Conservation (phyloP, 768 basidiomycete genomes). For the Xanthoconium purpureum region DNA sequence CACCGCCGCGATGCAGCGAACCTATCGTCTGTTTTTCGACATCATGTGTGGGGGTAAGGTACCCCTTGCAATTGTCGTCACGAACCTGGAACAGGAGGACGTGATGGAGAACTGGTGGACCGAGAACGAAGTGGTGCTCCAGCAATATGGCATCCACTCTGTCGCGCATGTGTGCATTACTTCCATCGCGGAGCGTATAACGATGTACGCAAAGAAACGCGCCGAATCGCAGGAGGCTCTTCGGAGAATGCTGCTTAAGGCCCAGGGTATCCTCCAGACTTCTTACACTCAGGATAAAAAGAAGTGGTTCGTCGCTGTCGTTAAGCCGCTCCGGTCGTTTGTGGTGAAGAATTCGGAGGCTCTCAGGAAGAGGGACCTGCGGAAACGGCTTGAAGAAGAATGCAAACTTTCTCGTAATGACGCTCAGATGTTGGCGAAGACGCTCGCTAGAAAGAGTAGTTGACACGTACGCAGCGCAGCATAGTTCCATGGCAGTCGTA, state of each 20-base stretch:
- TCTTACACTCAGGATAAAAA: too few species aligned
- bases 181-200: not conserved
- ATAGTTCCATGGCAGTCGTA: too few species aligned
- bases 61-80: slow-evolving; percentile 11
- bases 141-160: not conserved
- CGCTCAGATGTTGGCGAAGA: too few species aligned
- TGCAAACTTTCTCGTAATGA: too few species aligned
- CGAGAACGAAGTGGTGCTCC: not conserved
- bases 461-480: too few species aligned
- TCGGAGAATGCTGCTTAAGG: not conserved
- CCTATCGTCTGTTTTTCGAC: slow-evolving; percentile 9
- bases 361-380: too few species aligned
- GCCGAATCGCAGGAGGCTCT: not conserved
- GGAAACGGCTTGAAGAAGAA: too few species aligned
- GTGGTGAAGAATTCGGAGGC: too few species aligned
- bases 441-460: too few species aligned
- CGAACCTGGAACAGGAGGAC: not conserved
- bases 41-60: slow-evolving; percentile 7
- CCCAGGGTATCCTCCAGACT: too few species aligned
- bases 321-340: too few species aligned
- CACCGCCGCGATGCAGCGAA: slow-evolving; percentile 3
- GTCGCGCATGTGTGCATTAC: slow-evolving; percentile 12
- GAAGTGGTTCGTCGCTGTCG: too few species aligned
- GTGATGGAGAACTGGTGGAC: slow-evolving; percentile 14
- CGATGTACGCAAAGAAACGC: not conserved